Evolutionary conservation across 73 alveolate genomes (phyloP).

Genomic region (Tetrahymena elliotti): DNA sequence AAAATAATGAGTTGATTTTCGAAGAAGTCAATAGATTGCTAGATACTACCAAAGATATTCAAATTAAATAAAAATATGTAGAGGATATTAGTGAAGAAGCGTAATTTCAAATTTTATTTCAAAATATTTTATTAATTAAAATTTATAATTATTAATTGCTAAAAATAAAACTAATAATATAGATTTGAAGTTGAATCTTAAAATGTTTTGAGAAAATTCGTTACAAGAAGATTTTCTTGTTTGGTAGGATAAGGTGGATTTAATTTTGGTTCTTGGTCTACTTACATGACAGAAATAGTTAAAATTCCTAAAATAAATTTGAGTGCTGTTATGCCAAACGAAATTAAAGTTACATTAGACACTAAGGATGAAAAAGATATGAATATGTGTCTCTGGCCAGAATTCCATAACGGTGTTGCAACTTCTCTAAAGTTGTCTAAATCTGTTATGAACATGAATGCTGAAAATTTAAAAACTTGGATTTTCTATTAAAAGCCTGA

Average conservation of each 20-base stretch:
- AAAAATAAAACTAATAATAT: background rate
- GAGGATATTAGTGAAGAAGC: conserved; percentile 39
- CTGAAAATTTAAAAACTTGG: conserved; percentile 88
- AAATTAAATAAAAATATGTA: conserved; percentile 20
- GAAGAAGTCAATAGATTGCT: conserved; percentile 19
- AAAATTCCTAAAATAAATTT: conserved; percentile 78
- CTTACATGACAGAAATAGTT: conserved; percentile 86
- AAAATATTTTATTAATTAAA: no score
- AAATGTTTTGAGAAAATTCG: conserved; percentile 66
- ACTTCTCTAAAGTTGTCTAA: conserved; percentile 82
- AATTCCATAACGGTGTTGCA: conserved; percentile 96
- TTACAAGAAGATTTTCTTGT: conserved; percentile 75
- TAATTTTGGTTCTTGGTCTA: conserved; percentile 76
- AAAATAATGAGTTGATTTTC: conserved; percentile 5
- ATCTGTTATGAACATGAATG: conserved; percentile 36
- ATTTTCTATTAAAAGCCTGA: conserved; percentile 88
- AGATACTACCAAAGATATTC: conserved; percentile 21
- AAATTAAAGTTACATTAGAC: conserved; percentile 58
- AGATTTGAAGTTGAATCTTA: conserved; percentile 31
- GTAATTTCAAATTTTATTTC: no score
- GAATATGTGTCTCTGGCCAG: conserved; percentile 91
- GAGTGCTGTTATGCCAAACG: conserved; percentile 71
- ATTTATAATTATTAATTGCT: no score
- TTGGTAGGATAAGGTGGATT: conserved; percentile 95
- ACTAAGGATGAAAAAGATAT: conserved; percentile 67